Percentiles rank a stretch among this genome's conserved stretches.
Conservation (phyloP, 495 filamentous ascomycete species). For the Trichoderma asperelloides region DNA sequence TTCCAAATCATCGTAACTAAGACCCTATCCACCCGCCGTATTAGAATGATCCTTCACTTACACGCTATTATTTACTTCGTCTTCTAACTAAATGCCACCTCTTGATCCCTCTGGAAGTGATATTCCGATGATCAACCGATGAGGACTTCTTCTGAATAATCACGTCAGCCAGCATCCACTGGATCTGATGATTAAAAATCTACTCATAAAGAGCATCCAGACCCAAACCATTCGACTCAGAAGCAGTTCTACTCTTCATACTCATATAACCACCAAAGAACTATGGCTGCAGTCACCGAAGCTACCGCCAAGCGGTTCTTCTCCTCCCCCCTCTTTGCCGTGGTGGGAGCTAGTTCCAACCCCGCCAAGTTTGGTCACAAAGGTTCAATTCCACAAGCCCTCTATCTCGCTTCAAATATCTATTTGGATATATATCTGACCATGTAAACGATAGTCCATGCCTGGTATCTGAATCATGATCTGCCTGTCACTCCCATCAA, state of each 20-base stretch:
- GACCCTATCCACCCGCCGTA: not conserved
- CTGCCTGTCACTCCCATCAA: slow-evolving; percentile 79
- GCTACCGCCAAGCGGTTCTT: slow-evolving; percentile 71
- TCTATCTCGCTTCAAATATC: too few species aligned
- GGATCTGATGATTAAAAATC: not conserved
- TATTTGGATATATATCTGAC: slow-evolving; percentile 1
- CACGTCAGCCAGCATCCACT: not conserved
- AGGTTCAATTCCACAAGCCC: slow-evolving; percentile 33
- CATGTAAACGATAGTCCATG: slow-evolving; percentile 52
- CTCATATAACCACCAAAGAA: not conserved
- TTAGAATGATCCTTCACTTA: too few species aligned
- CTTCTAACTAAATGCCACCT: not conserved
- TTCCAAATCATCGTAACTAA: not conserved
- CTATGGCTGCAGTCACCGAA: slow-evolving; percentile 38
- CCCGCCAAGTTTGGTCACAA: slow-evolving; percentile 85
- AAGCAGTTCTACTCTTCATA: not conserved
- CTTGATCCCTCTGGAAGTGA: not conserved
- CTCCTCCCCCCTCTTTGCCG: slow-evolving; percentile 70
- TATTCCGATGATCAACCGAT: slow-evolving; percentile 1
- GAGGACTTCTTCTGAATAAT: not conserved
- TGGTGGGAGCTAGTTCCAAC: slow-evolving; percentile 83
- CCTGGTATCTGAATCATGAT: slow-evolving; percentile 73
- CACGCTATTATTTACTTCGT: not conserved
- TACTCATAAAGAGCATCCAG: not conserved
- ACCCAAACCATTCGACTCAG: not conserved